A percentile compares a stretch with the other conserved stretches of the same genome.
Evolutionary conservation across 2,329 filamentous ascomycete genomes (phyloP).

Genomic region (Magnaporthiopsis incrustans): DNA sequence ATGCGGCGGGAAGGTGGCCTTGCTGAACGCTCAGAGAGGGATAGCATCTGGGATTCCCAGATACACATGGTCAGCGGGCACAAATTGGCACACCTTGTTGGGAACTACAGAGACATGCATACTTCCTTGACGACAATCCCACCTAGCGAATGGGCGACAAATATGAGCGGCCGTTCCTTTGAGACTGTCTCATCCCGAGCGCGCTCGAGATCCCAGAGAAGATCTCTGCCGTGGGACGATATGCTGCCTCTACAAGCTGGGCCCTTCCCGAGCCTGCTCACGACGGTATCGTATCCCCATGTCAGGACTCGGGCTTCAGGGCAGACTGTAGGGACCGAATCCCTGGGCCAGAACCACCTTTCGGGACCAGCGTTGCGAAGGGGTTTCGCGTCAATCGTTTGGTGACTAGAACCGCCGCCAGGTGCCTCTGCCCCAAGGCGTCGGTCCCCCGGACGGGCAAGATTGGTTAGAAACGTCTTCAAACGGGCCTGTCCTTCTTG

Average conservation of each 20-base stretch:
- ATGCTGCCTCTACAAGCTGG: conserved; percentile 9
- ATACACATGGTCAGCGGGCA: no score
- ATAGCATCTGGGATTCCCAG: no score
- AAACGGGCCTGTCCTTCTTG: neutral
- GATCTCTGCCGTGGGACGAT: conserved; percentile 10
- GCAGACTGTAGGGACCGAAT: conserved; percentile 9
- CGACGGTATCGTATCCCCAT: conserved; percentile 11
- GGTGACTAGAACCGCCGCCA: no score
- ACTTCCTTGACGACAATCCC: conserved; percentile 14
- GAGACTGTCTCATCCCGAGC: neutral
- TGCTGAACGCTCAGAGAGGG: no score
- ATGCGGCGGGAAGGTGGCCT: conserved; percentile 1
- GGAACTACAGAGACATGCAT: neutral
- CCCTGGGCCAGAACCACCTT: conserved; percentile 9
- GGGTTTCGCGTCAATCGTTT: no score
- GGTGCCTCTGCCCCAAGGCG: no score
- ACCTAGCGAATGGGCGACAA: conserved; percentile 13
- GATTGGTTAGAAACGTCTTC: neutral
- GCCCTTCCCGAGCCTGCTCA: conserved; percentile 4
- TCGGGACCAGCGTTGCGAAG: no score
- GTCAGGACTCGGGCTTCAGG: conserved; percentile 8
- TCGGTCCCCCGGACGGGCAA: no score
- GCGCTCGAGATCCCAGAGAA: conserved; percentile 8
- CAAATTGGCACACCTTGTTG: no score
- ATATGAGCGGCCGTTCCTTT: conserved; percentile 6